Evolutionary conservation across 305 asterid species (phyloP).

Genomic region (Fraxinus baroniana): DNA sequence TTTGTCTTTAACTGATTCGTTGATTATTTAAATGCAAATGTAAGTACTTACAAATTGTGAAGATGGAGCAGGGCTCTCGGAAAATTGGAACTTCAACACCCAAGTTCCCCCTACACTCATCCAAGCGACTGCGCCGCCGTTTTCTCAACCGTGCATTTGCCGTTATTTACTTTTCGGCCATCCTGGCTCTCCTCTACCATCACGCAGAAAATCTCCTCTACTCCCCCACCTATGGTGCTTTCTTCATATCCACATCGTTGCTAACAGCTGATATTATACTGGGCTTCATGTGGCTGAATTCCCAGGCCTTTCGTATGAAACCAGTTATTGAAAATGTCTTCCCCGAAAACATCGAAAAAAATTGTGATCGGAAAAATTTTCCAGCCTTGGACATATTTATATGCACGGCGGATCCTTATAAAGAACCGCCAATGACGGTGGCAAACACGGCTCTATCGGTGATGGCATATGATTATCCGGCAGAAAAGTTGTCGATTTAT

Average conservation of each 20-base stretch:
- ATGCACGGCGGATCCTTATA: constrained; percentile 67
- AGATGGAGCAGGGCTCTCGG: background rate
- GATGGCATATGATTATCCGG: constrained; percentile 66
- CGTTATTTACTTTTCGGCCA: constrained; percentile 31
- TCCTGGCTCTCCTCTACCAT: constrained; percentile 47
- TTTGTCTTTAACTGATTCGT: background rate
- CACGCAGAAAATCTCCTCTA: constrained; percentile 30
- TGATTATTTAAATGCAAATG: background rate
- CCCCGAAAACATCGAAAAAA: constrained; percentile 34
- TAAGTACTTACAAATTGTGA: background rate
- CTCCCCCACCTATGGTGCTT: constrained; percentile 22
- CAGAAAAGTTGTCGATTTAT: constrained; percentile 53
- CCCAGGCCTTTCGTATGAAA: constrained; percentile 51
- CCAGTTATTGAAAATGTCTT: constrained; percentile 34
- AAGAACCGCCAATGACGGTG: constrained; percentile 58
- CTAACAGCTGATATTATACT: constrained; percentile 44
- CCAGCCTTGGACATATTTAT: constrained; percentile 59
- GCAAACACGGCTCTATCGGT: constrained; percentile 60
- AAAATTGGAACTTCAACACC: constrained; percentile 19
- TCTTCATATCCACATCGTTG: constrained; percentile 33
- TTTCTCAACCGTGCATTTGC: constrained; percentile 46
- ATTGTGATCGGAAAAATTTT: background rate
- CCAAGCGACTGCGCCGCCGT: constrained; percentile 34
- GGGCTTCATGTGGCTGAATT: constrained; percentile 51
- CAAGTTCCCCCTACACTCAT: constrained; percentile 32